Conservation (phyloP, 2,329 filamentous ascomycete genomes). For the Alternaria solani region DNA sequence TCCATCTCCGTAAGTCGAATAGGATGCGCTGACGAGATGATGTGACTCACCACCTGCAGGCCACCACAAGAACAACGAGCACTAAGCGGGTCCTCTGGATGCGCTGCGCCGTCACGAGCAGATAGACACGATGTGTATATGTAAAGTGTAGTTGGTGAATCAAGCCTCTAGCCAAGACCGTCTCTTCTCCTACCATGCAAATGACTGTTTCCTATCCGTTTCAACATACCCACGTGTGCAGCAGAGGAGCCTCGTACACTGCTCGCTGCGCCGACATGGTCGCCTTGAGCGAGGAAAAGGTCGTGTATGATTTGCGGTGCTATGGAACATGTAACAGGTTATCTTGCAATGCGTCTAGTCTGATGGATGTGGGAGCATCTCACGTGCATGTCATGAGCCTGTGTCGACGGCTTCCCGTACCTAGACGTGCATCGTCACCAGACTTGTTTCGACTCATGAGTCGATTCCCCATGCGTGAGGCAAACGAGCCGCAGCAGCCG, state of each 20-base stretch:
- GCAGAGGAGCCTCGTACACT: not conserved
- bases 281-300: not conserved
- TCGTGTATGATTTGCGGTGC: not conserved
- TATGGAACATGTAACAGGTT: not conserved
- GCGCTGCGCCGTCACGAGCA: slow-evolving; percentile 13
- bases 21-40: slow-evolving; percentile 12
- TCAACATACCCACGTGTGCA: not conserved
- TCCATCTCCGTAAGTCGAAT: slow-evolving; percentile 87
- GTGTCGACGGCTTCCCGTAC: not conserved
- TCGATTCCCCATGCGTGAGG: slow-evolving; percentile 1
- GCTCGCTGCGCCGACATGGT: not conserved
- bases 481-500: slow-evolving; percentile 1
- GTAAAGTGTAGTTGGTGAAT: slow-evolving; percentile 51
- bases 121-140: slow-evolving; percentile 46
- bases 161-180: slow-evolving; percentile 36
- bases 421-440: not conserved
- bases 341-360: not conserved
- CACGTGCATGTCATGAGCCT: slow-evolving; percentile 11
- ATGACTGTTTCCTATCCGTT: not conserved
- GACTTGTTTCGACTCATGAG: not conserved
- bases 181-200: slow-evolving; percentile 2
- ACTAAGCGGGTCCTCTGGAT: slow-evolving; percentile 65
- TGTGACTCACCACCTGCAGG: slow-evolving; percentile 63
- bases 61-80: slow-evolving; percentile 99
- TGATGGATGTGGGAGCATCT: not conserved